Conservation (phyloP, 768 basidiomycete genomes). For the Podaxis sp. region DNA sequence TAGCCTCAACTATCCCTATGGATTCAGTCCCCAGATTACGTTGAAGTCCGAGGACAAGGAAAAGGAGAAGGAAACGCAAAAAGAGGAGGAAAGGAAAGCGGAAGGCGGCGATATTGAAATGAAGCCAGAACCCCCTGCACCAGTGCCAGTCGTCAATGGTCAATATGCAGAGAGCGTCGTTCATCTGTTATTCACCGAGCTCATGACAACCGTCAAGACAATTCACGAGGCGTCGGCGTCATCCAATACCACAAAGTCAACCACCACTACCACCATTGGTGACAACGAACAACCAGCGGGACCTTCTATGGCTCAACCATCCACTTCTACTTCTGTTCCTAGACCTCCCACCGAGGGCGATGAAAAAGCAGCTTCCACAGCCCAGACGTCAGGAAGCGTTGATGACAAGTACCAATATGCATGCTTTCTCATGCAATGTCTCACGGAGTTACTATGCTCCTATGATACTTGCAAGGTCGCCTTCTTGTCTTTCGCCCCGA, state of each 20-base stretch:
- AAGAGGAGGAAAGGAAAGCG: background rate
- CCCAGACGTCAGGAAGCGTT: background rate
- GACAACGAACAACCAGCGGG: background rate
- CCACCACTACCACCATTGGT: background rate
- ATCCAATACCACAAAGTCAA: slow-evolving; percentile 10
- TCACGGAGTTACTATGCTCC: slow-evolving; percentile 91
- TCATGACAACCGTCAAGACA: slow-evolving; percentile 59
- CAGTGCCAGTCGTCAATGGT: slow-evolving; percentile 29
- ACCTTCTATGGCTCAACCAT: background rate
- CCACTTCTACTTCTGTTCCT: background rate
- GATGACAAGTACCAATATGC: slow-evolving; percentile 52
- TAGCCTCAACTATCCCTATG: slow-evolving; percentile 66
- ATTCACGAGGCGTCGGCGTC: slow-evolving; percentile 32
- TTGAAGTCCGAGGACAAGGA: slow-evolving; percentile 44
- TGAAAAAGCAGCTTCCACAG: slow-evolving; percentile 1
- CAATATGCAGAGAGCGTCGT: slow-evolving; percentile 57
- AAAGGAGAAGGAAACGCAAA: slow-evolving; percentile 17
- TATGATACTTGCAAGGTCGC: slow-evolving; percentile 90
- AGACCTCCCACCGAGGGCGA: background rate
- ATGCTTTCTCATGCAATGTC: slow-evolving; percentile 87
- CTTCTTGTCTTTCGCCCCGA: slow-evolving; percentile 77
- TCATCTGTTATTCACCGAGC: slow-evolving; percentile 72
- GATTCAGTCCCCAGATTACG: slow-evolving; percentile 55
- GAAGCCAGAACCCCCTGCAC: slow-evolving; percentile 50
- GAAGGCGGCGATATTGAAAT: slow-evolving; percentile 43